Base-by-base conservation (phyloP, 2,329 filamentous ascomycete genomes). In the Cordyceps pruinosa region DNA sequence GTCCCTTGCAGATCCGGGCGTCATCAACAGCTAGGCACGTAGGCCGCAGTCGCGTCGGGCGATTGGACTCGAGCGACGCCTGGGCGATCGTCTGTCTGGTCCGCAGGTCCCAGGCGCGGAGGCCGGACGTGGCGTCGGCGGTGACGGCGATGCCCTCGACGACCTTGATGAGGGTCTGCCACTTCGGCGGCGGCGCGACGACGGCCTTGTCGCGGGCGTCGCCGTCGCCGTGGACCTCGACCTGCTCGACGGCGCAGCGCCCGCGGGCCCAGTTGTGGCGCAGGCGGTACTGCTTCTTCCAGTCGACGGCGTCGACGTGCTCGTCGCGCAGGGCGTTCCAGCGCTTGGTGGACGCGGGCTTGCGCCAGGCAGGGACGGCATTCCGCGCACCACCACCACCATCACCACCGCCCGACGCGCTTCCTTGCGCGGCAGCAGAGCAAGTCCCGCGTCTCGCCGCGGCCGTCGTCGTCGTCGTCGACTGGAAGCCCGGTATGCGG, bases 241-340 rank as follows among this genome's bases (percentile, higher is more conserved):
- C 82, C 70, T 96, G 89, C 35, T 88, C 85, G 13, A 96, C 84
- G 37, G 83, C 87, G 65, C 90, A 96, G 63, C 83, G 85, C 0
- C 93, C 94, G 60, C 80, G 83, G 1, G 88, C 83, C 94, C 94
- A 97, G 72, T 97, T 97, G 68, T 96, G 88, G 46, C 89, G 82
- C 50, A 97, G 77, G 66, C 87, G 90, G 72, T 95, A 97, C 65
- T 94, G 88, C 60, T 83, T 81, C 75, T 95, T 96, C 92, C 92
- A 97, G 66, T 94, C 83, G 23, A 87, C 77, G 8, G 82, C 66
- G 23, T 66, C 63, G 8, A 55, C 47, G 19, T 60, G 37, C 23
- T 53, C 21, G 5, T 48, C 42, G 4, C 47, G 23, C 34, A 46
- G 15, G 55, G 51, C 45, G 30, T 56, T 54, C 42, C 46, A 60